Base-by-base conservation (phyloP, 2,329 filamentous ascomycete species). In the Coniochaeta pulveracea region DNA sequence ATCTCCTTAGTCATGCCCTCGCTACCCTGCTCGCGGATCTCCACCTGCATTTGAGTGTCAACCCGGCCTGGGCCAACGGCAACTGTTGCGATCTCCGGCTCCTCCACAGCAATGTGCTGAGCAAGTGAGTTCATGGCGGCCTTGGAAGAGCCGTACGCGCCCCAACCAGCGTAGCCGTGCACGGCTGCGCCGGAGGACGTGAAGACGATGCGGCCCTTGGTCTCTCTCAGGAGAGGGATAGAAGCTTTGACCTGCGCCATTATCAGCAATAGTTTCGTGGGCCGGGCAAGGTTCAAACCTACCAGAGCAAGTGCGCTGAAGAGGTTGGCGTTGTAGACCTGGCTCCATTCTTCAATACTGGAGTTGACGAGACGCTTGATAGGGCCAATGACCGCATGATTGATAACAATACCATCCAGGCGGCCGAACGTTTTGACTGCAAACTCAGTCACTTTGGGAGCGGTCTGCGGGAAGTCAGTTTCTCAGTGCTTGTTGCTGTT, bases 11-110 rank as follows among this genome's bases (percentile, higher is more conserved):
- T 48, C 72, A 76, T 76, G 34, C 53, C 55, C 3, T 27, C 17
- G 12, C 18, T 54, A 26, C 66, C 70, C 4, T 58, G 52, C 29
- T 86, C 77, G 33, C 91, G 67, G 37, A 98, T 72, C 37, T 81
- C 71, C n/a, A 68, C 68, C 54, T 94, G 88, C 88, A 95, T 95
- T 33, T 80, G 80, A 0, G 88, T 95, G 49, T 94, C 82, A 6
- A 93, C 80, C 28, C 83, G 75, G 3, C 88, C 88, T 0, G 88
- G 88, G 4, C 78, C 67, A 21, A 95, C 62, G 0, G 83, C 67
- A 1, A 94, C 58, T 10, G 74, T 77, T 0, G 72, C 82, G 27
- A 94, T 75, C 10, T 77, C 66, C 2, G 80, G 76, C 54, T 94
- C 88, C 50, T 95, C 88, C 1, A 68, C 66, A 0, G 74, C 73